Evolutionary conservation across 2,329 filamentous ascomycete genomes (phyloP).

Genomic region (Diaporthe velutina): DNA sequence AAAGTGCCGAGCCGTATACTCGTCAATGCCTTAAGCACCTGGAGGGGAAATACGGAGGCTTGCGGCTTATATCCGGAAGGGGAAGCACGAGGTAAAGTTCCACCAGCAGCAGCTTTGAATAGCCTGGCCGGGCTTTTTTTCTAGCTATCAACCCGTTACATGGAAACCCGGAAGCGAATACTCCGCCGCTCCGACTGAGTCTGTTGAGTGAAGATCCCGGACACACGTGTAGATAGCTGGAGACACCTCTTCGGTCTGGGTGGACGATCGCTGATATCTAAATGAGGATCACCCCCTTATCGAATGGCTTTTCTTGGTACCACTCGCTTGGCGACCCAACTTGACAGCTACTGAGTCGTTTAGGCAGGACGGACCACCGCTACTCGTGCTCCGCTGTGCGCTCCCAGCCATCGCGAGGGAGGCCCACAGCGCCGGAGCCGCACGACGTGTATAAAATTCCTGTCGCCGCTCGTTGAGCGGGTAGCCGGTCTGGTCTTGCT

Average conservation of each 20-base stretch:
- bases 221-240: constrained; percentile 4
- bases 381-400: constrained; percentile 6
- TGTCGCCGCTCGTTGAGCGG: not conserved
- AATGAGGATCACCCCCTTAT: constrained; percentile 28
- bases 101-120: not conserved
- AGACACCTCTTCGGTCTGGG: not conserved
- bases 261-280: constrained; percentile 21
- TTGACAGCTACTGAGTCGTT: constrained; percentile 27
- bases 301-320: constrained; percentile 12
- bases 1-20: constrained; percentile 5
- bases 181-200: not conserved
- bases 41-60: not conserved
- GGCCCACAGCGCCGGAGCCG: constrained; percentile 23
- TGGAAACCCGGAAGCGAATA: constrained; percentile 1
- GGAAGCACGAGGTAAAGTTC: not conserved
- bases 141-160: constrained; percentile 10
- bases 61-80: constrained; percentile 5
- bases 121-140: constrained; percentile 3
- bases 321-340: constrained; percentile 20
- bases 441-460: constrained; percentile 28
- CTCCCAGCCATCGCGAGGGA: constrained; percentile 19
- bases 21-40: not conserved
- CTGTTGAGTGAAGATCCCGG: constrained; percentile 14
- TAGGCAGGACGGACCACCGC: constrained; percentile 11
- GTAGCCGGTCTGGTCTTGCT: not conserved